Evolutionary conservation across 306 rosid species (phyloP).

Genomic region (Acacia confusa): DNA sequence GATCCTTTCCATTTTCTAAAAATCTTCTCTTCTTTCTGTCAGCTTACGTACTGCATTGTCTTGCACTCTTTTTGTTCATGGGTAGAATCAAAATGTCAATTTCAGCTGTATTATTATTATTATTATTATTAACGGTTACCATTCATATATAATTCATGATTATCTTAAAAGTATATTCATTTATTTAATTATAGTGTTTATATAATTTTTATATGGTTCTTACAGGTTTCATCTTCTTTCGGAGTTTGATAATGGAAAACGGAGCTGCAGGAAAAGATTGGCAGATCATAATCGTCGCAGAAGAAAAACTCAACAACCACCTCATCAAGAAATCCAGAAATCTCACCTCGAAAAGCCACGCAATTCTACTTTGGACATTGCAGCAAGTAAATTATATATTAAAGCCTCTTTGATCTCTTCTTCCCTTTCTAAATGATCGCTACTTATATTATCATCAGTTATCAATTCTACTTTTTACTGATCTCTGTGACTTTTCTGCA

Average conservation of each 20-base stretch:
- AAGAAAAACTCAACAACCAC: constrained; percentile 78
- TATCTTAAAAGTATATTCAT: neutral
- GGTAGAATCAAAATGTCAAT: neutral
- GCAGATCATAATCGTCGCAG: constrained; percentile 98
- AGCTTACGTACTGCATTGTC: constrained; percentile 41
- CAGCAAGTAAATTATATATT: constrained; percentile 23
- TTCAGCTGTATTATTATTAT: neutral
- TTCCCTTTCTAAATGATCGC: neutral
- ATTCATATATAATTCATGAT: neutral
- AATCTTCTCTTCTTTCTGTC: constrained; percentile 21
- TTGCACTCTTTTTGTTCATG: neutral
- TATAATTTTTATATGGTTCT: neutral
- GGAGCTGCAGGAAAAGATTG: constrained; percentile 94
- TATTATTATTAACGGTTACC: neutral
- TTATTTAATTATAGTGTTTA: neutral
- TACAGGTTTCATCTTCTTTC: constrained; percentile 86
- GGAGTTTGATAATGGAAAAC: constrained; percentile 94
- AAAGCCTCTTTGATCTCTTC: neutral
- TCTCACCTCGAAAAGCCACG: constrained; percentile 24
- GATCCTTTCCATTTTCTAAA: constrained; percentile 36
- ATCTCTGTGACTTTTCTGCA: neutral
- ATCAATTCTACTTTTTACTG: neutral
- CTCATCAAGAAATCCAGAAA: constrained; percentile 49
- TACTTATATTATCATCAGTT: no score
- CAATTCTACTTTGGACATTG: constrained; percentile 33